These are phyloP conservation scores for Cladophialophora immunda DNA, from an alignment of 2,329 filamentous ascomycete species.

Conservation along the genomic window DNA sequence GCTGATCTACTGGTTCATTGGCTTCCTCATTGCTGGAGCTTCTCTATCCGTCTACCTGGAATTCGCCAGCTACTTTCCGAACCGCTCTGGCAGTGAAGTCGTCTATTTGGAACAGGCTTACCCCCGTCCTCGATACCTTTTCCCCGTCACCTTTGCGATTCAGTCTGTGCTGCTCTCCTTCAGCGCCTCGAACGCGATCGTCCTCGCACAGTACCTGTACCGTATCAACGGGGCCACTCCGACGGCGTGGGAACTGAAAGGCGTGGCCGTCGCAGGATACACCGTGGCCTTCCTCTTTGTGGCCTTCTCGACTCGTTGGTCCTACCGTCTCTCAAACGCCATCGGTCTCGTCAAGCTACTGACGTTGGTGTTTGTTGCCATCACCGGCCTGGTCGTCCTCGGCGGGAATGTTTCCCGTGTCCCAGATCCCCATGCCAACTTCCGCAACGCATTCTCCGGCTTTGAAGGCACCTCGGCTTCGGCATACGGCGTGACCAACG, in stretches of 20 bases:
- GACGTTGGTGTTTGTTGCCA: constrained; percentile 69
- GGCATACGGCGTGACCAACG: constrained; percentile 64
- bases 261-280: constrained; percentile 71
- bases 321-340: constrained; percentile 63
- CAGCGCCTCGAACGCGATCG: constrained; percentile 71
- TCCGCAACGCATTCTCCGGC: constrained; percentile 59
- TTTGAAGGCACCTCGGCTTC: constrained; percentile 51
- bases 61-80: constrained; percentile 71
- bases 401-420: constrained; percentile 60
- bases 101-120: constrained; percentile 75
- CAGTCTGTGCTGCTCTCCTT: constrained; percentile 71
- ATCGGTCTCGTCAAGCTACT: constrained; percentile 68
- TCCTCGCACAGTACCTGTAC: constrained; percentile 71
- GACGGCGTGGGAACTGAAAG: constrained; percentile 71
- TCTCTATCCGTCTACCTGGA: constrained; percentile 70
- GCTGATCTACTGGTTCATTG: constrained; percentile 71
- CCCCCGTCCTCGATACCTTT: constrained; percentile 68
- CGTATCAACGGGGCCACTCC: constrained; percentile 61
- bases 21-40: constrained; percentile 65
- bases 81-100: constrained; percentile 70
- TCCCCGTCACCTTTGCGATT: constrained; percentile 71
- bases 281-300: constrained; percentile 62
- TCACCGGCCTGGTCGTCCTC: constrained; percentile 70
- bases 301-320: constrained; percentile 65
- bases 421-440: constrained; percentile 62